A percentile compares a stretch with the other conserved stretches of the same genome.
phyloP scores from a whole-genome alignment of 176 grass and related monocot genomes.

The Cymbopogon citratus region DNA sequence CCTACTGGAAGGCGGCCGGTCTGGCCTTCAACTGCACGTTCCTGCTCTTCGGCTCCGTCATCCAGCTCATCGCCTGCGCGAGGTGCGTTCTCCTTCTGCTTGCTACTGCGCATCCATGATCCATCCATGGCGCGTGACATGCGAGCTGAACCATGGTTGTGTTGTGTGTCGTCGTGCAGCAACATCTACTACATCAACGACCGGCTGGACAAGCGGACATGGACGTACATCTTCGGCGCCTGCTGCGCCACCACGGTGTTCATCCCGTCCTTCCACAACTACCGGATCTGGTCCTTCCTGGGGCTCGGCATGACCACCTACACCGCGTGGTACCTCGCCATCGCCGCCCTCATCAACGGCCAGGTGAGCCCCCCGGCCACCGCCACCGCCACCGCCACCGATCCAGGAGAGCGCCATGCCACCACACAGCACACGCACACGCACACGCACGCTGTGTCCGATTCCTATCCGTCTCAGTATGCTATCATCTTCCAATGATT shows the following conservation, averaged over 20 bases:
- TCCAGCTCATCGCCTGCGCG: constrained; percentile 71
- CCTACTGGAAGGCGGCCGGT: constrained; percentile 67
- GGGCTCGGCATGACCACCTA: constrained; percentile 85
- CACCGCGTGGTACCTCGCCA: constrained; percentile 80
- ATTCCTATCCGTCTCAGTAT: too few species aligned
- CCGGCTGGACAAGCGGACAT: constrained; percentile 81
- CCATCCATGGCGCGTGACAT: too few species aligned
- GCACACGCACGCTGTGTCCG: too few species aligned
- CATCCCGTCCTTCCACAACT: constrained; percentile 92
- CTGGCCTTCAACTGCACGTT: constrained; percentile 80
- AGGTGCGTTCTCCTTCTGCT: constrained; percentile 20
- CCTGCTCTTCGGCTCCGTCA: constrained; percentile 76
- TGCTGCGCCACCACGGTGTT: constrained; percentile 85
- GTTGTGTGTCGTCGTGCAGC: constrained; percentile 13
- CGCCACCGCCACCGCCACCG: not conserved
- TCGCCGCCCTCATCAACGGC: constrained; percentile 62
- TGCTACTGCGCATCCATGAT: not conserved
- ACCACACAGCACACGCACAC: not conserved
- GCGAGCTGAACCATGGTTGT: not conserved
- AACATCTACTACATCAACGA: constrained; percentile 92
- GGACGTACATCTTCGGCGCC: constrained; percentile 87
- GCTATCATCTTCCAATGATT: not conserved
- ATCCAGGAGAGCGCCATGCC: not conserved
- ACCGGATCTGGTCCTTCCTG: constrained; percentile 92
- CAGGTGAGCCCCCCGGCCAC: constrained; percentile 29